Evolutionary conservation across 306 rosid genomes (phyloP).

Genomic region (Datisca glomerata): DNA sequence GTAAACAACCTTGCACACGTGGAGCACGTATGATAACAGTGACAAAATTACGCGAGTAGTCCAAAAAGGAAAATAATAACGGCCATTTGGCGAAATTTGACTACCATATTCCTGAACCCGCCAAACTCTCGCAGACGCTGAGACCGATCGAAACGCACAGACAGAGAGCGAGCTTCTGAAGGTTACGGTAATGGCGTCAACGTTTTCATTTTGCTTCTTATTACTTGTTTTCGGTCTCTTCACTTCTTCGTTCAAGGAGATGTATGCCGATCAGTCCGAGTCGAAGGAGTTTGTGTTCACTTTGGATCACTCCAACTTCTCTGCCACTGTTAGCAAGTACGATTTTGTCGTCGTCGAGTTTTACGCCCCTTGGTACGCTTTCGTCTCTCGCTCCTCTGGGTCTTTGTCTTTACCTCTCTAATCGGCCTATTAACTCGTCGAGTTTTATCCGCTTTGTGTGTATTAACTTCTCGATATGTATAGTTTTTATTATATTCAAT

Average conservation of each 20-base stretch:
- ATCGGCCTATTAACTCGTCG: too few relatives aligned
- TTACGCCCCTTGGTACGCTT: constrained; percentile 72
- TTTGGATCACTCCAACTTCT: constrained; percentile 70
- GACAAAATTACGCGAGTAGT: too few relatives aligned
- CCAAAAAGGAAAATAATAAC: too few relatives aligned
- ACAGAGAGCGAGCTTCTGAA: too few relatives aligned
- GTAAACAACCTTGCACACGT: too few relatives aligned
- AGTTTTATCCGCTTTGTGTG: not conserved
- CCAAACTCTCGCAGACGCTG: too few relatives aligned
- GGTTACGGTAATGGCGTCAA: constrained; percentile 35
- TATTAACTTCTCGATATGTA: not conserved
- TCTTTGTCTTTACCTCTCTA: not conserved
- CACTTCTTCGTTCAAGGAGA: constrained; percentile 16
- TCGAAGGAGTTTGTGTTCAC: constrained; percentile 76
- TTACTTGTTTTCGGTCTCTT: constrained; percentile 17
- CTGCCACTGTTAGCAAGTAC: constrained; percentile 57
- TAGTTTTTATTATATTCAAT: not conserved
- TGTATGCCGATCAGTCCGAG: constrained; percentile 42
- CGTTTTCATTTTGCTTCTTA: constrained; percentile 24
- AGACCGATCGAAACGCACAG: too few relatives aligned
- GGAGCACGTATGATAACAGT: too few relatives aligned
- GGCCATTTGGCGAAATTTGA: too few relatives aligned
- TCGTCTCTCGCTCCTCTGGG: too few relatives aligned
- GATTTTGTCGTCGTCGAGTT: constrained; percentile 88
- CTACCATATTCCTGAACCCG: too few relatives aligned